These are phyloP conservation scores for Zasmidium cellare DNA, from an alignment of 2,329 filamentous ascomycete species.

Conservation along the genomic window DNA sequence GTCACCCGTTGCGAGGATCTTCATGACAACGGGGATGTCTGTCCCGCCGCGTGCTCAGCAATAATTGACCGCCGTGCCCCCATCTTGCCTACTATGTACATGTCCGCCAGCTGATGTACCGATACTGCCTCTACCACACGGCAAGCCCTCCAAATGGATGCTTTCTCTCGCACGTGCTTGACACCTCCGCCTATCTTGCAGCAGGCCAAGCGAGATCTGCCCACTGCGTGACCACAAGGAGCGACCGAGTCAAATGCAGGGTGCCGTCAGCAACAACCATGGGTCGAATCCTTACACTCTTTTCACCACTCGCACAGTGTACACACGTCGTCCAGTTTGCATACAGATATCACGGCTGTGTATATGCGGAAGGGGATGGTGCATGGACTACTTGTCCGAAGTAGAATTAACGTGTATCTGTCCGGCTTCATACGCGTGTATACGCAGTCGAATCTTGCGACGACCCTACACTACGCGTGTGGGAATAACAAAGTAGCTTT, in stretches of 20 bases:
- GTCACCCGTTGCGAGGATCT: slow-evolving; percentile 10
- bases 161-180: not conserved
- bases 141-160: not conserved
- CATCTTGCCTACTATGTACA: not conserved
- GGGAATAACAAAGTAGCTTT: not conserved
- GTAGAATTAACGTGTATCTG: no score
- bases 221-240: not conserved
- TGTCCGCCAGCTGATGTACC: not conserved
- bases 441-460: no score
- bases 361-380: no score
- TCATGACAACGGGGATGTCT: not conserved
- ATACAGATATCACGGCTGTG: no score
- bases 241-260: no score
- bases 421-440: no score
- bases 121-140: not conserved
- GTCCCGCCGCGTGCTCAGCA: not conserved
- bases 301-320: no score
- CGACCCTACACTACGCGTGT: not conserved
- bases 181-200: not conserved
- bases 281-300: not conserved
- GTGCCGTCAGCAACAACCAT: not conserved
- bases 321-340: no score
- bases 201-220: not conserved
- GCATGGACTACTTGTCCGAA: no score
- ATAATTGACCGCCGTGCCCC: not conserved